Base-by-base conservation (phyloP, 2,329 filamentous ascomycete genomes). In the Lasiodiplodia hormozganensis region DNA sequence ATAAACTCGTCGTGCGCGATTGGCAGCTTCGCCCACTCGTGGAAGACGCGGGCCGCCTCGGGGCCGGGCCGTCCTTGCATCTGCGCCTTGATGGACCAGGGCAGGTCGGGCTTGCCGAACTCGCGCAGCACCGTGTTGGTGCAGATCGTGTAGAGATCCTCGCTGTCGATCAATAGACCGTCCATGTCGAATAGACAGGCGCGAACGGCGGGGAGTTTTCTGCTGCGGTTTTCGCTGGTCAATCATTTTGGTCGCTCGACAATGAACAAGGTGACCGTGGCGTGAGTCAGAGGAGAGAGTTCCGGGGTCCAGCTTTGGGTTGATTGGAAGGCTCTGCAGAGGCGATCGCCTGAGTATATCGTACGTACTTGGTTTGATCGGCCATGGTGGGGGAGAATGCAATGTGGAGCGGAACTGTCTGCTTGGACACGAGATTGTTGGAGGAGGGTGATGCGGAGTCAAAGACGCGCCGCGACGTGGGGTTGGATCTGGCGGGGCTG, bases 171-270 rank as follows among this genome's bases (percentile, higher is more conserved):
- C 23, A 99, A 88, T 43, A 99, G 90, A 70, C 96, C 96, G 81
- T 99, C 96, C 94, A 98, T 97, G 84, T 99, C 96, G 80, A 99
- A 98, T 72, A 99, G 90, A 81, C 94, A 97, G 73, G 95, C 96
- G 73, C 94, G 88, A 69, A 98, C 86, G 57, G 67, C 36, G 2
- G 67, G 67, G 21, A 31, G 66, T 34, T 36, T 68, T 23, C n/a
- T 11, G 23, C 3, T 8, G 40, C 43, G 23, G 28, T 4, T 34
- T 11, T 8, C 23, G 52, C 47, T 16, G 49, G 38, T 31, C 7
- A 25, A 21, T 34, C 31, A 34, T 10, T 34, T 34, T 34, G 31
- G 31, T 34, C 31, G 31, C 8, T 34, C 31, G 47, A 25, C 11
- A 38, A 18, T 8, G 14, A 18, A 16, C 14, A 4, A 34, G 52